A percentile compares a stretch with the other conserved stretches of the same genome.
phyloP scores from a whole-genome alignment of 805 yeast genomes.

The Cyberlindnera amylophila region DNA sequence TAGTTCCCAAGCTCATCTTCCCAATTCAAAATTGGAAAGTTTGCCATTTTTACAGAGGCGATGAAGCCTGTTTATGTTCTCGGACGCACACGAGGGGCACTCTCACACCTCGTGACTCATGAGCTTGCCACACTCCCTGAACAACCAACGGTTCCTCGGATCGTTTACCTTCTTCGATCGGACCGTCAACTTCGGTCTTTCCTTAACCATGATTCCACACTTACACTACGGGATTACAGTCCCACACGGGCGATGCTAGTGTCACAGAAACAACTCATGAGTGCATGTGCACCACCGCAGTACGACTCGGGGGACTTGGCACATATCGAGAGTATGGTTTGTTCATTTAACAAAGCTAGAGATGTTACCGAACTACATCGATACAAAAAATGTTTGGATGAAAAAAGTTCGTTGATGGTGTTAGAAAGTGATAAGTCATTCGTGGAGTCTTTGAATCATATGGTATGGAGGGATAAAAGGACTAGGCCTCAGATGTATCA shows the following conservation, averaged over 20 bases:
- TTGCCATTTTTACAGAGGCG: no score
- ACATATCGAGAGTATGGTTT: conserved; percentile 18
- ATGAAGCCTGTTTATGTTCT: conserved; percentile 33
- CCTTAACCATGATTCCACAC: conserved; percentile 36
- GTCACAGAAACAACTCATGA: conserved; percentile 18
- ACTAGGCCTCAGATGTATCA: conserved; percentile 50
- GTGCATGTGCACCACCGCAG: conserved; percentile 25
- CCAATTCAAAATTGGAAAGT: no score
- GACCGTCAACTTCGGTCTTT: conserved; percentile 40
- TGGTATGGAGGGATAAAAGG: conserved; percentile 47
- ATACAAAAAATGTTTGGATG: conserved; percentile 25
- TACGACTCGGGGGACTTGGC: conserved; percentile 22
- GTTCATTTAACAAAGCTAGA: conserved; percentile 15
- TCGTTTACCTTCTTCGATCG: conserved; percentile 40
- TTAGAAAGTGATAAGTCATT: conserved; percentile 68
- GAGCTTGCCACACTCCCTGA: conserved; percentile 36
- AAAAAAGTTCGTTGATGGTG: conserved; percentile 54
- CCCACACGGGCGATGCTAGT: background rate
- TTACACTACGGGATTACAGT: conserved; percentile 24
- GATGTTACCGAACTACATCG: conserved; percentile 16
- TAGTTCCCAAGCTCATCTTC: background rate
- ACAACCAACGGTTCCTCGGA: conserved; percentile 35
- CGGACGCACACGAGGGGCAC: conserved; percentile 38
- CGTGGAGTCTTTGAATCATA: conserved; percentile 38
- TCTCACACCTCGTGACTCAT: conserved; percentile 37